These are phyloP conservation scores for Aspergillus felis DNA, from an alignment of 2,329 filamentous ascomycete genomes.

Conservation along the genomic window DNA sequence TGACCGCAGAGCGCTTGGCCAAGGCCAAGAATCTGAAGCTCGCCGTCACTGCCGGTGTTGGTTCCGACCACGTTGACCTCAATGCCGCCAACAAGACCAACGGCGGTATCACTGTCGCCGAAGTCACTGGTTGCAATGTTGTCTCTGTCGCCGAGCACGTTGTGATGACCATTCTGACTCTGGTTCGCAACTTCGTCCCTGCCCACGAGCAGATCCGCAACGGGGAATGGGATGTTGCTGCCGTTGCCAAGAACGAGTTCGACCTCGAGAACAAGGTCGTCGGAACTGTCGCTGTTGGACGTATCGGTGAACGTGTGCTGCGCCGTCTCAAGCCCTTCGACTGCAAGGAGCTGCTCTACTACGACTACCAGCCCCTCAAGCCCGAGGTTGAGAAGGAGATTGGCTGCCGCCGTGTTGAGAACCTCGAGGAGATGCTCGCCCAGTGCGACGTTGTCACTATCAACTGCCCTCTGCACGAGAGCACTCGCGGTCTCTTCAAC, in stretches of 20 bases:
- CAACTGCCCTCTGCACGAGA: slow-evolving; percentile 99
- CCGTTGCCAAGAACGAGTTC: slow-evolving; percentile 95
- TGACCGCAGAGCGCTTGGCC: slow-evolving; percentile 90
- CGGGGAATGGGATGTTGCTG: slow-evolving; percentile 94
- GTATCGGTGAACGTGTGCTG: slow-evolving; percentile 96
- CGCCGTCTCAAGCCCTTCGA: slow-evolving; percentile 95
- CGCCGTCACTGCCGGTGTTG: slow-evolving; percentile 93
- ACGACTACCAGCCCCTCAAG: slow-evolving; percentile 93
- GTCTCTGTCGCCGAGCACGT: slow-evolving; percentile 99
- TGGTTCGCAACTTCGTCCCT: slow-evolving; percentile 97
- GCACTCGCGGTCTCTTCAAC: slow-evolving; percentile 95
- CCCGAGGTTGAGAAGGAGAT: slow-evolving; percentile 91
- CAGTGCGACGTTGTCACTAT: slow-evolving; percentile 98
- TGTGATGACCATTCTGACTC: slow-evolving; percentile 94
- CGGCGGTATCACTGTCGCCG: slow-evolving; percentile 91
- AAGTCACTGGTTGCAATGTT: slow-evolving; percentile 97
- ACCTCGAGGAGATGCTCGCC: slow-evolving; percentile 85
- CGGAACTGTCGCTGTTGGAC: slow-evolving; percentile 93
- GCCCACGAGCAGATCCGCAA: slow-evolving; percentile 87
- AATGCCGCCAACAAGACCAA: slow-evolving; percentile 98
- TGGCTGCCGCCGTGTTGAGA: slow-evolving; percentile 83
- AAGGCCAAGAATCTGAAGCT: slow-evolving; percentile 99
- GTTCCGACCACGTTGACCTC: slow-evolving; percentile 96
- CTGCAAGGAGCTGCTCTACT: slow-evolving; percentile 99
- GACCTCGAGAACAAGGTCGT: slow-evolving; percentile 97